These are phyloP conservation scores for Penicillium pulvis DNA, from an alignment of 495 filamentous ascomycete genomes.

Conservation along the genomic window DNA sequence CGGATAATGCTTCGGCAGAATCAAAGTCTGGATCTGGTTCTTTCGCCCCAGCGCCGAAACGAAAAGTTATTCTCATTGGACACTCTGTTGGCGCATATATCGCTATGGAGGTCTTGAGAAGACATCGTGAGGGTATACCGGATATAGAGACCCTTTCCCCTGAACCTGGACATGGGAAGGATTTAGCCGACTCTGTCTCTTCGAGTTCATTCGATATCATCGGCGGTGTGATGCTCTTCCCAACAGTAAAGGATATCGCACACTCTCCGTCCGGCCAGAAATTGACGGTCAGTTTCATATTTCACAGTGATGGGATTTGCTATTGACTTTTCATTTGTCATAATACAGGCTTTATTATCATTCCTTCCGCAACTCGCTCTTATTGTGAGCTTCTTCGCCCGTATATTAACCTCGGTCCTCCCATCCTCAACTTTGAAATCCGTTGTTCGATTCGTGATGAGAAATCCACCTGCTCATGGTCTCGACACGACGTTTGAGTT, in stretches of 20 bases:
- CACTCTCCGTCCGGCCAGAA: slow-evolving; percentile 62
- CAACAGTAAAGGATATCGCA: slow-evolving; percentile 76
- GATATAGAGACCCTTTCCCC: not conserved
- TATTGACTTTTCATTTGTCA: not conserved
- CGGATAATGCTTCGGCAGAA: not conserved
- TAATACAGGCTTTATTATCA: slow-evolving; percentile 40
- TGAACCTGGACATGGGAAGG: no score
- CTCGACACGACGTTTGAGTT: slow-evolving; percentile 64
- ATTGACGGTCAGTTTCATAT: slow-evolving; percentile 43
- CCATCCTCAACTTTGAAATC: slow-evolving; percentile 42
- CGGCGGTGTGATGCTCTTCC: slow-evolving; percentile 71
- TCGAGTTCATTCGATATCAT: slow-evolving; percentile 44
- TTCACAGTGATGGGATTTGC: not conserved
- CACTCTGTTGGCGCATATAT: slow-evolving; percentile 85
- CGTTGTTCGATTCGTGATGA: slow-evolving; percentile 50
- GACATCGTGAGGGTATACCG: slow-evolving; percentile 39
- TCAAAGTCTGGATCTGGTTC: not conserved
- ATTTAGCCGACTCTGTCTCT: not conserved
- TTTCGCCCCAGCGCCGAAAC: slow-evolving; percentile 11
- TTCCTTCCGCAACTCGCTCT: slow-evolving; percentile 57
- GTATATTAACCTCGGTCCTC: slow-evolving; percentile 47
- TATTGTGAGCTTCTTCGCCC: slow-evolving; percentile 54
- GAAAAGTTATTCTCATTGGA: slow-evolving; percentile 72
- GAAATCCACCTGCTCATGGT: slow-evolving; percentile 55
- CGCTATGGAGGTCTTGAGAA: slow-evolving; percentile 67